phyloP scores from a whole-genome alignment of 176 grass and related monocot genomes.

The Neostapfia colusana region DNA sequence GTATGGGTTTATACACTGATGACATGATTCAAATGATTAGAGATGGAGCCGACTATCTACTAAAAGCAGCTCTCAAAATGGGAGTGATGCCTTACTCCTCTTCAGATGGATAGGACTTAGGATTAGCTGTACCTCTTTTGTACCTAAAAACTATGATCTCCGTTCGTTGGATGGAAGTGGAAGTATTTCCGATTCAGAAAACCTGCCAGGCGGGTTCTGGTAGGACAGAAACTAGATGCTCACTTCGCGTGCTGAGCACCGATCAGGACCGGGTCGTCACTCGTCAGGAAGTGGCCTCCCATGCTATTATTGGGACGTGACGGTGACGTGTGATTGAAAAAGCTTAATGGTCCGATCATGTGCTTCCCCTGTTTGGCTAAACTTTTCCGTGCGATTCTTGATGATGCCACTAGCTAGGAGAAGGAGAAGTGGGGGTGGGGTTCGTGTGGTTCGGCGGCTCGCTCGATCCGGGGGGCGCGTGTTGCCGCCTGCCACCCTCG shows the following conservation, averaged over 20 bases:
- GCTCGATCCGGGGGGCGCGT: not conserved
- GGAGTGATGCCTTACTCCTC: too few species aligned
- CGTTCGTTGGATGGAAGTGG: too few species aligned
- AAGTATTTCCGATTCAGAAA: too few species aligned
- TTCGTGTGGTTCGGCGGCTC: not conserved
- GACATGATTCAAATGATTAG: too few species aligned
- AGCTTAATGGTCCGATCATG: constrained; percentile 3
- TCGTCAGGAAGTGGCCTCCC: not conserved
- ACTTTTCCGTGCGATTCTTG: constrained; percentile 10
- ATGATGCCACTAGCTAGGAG: not conserved
- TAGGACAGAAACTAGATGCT: not conserved
- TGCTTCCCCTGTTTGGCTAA: constrained; percentile 22
- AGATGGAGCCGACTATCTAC: too few species aligned
- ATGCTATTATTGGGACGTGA: constrained; percentile 21
- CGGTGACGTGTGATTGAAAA: not conserved
- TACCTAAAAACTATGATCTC: too few species aligned
- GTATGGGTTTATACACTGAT: too few species aligned
- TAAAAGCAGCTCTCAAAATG: too few species aligned
- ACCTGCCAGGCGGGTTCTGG: too few species aligned
- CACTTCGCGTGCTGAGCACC: not conserved
- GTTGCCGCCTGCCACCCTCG: not conserved
- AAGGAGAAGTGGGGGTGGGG: not conserved
- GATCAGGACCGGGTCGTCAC: not conserved
- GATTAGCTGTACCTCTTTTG: too few species aligned
- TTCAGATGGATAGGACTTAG: too few species aligned